Percentiles rank a stretch among this genome's conserved stretches.
These are phyloP conservation scores for Cephaloascus fragrans DNA, from an alignment of 805 yeast genomes.

Conservation along the genomic window DNA sequence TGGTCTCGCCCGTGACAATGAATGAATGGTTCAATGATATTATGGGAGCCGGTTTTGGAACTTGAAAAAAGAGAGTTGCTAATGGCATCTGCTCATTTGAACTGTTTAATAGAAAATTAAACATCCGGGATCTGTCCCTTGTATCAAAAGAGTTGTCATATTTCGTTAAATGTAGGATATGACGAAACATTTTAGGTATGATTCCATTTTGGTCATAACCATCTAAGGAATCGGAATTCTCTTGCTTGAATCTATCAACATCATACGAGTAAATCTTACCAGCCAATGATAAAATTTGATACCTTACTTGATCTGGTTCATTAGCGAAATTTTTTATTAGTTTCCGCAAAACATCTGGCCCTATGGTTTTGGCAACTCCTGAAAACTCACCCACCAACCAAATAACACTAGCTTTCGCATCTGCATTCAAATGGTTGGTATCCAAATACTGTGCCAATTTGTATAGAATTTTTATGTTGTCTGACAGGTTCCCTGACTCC, in stretches of 20 bases:
- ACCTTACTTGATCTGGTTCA: slow-evolving; percentile 50
- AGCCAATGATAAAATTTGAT: slow-evolving; percentile 62
- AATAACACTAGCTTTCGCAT: slow-evolving; percentile 72
- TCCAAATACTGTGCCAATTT: slow-evolving; percentile 27
- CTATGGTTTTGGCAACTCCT: slow-evolving; percentile 26
- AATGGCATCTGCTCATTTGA: slow-evolving; percentile 40
- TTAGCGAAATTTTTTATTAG: slow-evolving; percentile 41
- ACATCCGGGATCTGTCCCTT: slow-evolving; percentile 76
- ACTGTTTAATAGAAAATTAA: slow-evolving; percentile 49
- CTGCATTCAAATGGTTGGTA: slow-evolving; percentile 15
- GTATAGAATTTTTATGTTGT: slow-evolving; percentile 45
- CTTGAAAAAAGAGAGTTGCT: slow-evolving; percentile 64
- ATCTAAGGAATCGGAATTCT: slow-evolving; percentile 7
- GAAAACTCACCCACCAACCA: slow-evolving; percentile 90
- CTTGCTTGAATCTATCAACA: slow-evolving; percentile 27
- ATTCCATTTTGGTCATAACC: slow-evolving; percentile 17
- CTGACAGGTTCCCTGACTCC: slow-evolving; percentile 34
- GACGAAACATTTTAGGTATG: slow-evolving; percentile 44
- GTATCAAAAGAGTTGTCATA: slow-evolving; percentile 71
- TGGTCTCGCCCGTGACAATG: background rate
- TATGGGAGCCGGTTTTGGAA: slow-evolving; percentile 60
- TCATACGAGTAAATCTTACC: slow-evolving; percentile 61
- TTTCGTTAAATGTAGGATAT: slow-evolving; percentile 53
- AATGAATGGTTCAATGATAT: slow-evolving; percentile 4
- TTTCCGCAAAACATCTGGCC: slow-evolving; percentile 69